Percentiles rank a stretch among this genome's conserved stretches.
Evolutionary conservation across 2,329 filamentous ascomycete species (phyloP).

Genomic region (Aphanocladium album): DNA sequence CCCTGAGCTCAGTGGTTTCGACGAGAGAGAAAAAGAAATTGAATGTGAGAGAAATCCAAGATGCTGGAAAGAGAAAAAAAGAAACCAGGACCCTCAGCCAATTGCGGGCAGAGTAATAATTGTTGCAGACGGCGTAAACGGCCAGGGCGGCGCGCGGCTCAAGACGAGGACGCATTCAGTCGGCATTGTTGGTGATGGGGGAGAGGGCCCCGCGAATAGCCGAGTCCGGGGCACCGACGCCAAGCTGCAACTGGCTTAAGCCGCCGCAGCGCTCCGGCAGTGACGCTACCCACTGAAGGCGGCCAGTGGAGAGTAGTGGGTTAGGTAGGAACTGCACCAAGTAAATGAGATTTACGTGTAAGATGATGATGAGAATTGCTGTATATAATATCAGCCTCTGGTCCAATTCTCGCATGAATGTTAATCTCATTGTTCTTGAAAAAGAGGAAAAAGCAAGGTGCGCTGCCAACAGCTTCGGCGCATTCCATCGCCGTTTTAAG

Average conservation of each 20-base stretch:
- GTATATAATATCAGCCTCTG: too few species aligned
- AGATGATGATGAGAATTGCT: too few species aligned
- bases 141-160: conserved; percentile 8
- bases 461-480: too few species aligned
- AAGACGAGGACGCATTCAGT: conserved; percentile 26
- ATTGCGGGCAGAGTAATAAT: conserved; percentile 10
- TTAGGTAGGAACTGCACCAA: not conserved
- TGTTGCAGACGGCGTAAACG: conserved; percentile 1
- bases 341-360: too few species aligned
- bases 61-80: not conserved
- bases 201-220: conserved; percentile 32
- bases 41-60: not conserved
- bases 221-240: conserved; percentile 27
- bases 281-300: not conserved
- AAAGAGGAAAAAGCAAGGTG: too few species aligned
- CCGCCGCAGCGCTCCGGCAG: not conserved
- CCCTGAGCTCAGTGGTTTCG: not conserved
- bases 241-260: conserved; percentile 1
- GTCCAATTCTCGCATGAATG: too few species aligned
- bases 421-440: too few species aligned
- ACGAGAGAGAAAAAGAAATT: conserved; percentile 4
- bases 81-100: not conserved
- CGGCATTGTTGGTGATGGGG: conserved; percentile 30
- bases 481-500: too few species aligned
- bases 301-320: not conserved